These are phyloP conservation scores for Jatropha multifida DNA, from an alignment of 441 rosid genomes.

Conservation along the genomic window DNA sequence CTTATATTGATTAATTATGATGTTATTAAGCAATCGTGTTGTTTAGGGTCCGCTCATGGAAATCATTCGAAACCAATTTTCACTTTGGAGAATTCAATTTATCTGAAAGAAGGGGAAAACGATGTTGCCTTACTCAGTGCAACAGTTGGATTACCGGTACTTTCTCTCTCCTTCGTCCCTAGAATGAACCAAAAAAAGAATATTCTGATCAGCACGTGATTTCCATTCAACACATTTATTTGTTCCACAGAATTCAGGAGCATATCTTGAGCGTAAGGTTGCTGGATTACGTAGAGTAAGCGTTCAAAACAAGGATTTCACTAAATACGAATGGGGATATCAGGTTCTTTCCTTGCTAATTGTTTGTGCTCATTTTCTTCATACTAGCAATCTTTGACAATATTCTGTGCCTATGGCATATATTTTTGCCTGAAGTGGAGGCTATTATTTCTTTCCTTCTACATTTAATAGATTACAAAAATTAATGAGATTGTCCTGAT, in stretches of 20 bases:
- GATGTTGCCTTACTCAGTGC: conserved; percentile 60
- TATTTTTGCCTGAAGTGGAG: background rate
- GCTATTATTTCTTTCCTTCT: background rate
- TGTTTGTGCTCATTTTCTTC: background rate
- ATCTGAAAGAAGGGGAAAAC: conserved; percentile 54
- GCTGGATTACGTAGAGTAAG: conserved; percentile 48
- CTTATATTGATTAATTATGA: conserved; percentile 1
- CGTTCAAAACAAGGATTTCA: conserved; percentile 40
- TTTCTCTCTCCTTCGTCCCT: conserved; percentile 14
- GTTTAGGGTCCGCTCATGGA: conserved; percentile 64
- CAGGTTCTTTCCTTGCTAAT: conserved; percentile 39
- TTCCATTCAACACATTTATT: conserved; percentile 2
- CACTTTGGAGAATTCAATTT: conserved; percentile 38
- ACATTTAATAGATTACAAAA: background rate
- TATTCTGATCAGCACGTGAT: conserved; percentile 4
- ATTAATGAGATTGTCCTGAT: conserved; percentile 1
- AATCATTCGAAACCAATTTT: conserved; percentile 28
- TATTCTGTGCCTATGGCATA: background rate
- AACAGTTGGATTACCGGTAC: conserved; percentile 73
- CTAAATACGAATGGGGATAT: conserved; percentile 58
- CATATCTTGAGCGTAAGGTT: conserved; percentile 55
- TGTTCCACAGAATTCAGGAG: conserved; percentile 57
- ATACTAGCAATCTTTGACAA: background rate
- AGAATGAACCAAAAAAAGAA: conserved; percentile 1
- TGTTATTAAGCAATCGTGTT: conserved; percentile 12